These are phyloP conservation scores for Colletotrichum tanaceti DNA, from an alignment of 2,329 filamentous ascomycete genomes.

Conservation along the genomic window DNA sequence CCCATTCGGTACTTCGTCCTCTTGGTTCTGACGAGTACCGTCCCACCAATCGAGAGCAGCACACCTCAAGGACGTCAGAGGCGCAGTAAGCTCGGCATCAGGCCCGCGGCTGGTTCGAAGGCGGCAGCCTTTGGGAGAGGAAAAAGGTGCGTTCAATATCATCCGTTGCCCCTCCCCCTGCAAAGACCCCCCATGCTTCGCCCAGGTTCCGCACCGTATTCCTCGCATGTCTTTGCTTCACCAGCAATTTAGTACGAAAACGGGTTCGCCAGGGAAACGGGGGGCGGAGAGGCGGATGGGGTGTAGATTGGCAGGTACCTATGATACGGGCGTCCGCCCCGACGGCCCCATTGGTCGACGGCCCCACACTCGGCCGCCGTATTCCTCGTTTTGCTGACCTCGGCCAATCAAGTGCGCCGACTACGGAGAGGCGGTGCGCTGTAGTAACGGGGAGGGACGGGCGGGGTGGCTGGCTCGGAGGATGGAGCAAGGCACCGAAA, in stretches of 20 bases:
- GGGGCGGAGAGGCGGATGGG: background rate
- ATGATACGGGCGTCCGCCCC: background rate
- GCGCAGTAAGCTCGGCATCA: background rate
- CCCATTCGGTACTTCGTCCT: background rate
- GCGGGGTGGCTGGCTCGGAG: background rate
- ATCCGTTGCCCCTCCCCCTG: background rate
- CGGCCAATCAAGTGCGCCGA: conserved; percentile 6
- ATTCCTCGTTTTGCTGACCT: conserved; percentile 8
- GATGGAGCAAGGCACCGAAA: background rate
- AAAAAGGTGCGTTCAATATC: background rate
- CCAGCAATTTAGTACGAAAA: background rate
- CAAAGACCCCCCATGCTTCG: background rate
- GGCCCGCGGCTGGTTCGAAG: background rate
- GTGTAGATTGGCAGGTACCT: background rate
- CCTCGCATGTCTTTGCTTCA: conserved; percentile 6
- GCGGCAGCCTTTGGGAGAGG: background rate
- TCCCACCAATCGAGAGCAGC: background rate
- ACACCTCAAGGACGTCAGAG: background rate
- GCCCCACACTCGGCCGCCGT: conserved; percentile 18
- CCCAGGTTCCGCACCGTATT: background rate
- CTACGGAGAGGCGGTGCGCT: background rate
- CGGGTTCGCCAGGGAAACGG: background rate
- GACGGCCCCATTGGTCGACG: conserved; percentile 12
- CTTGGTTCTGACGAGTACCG: background rate
- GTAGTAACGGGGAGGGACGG: background rate